These are phyloP conservation scores for Pichia phayaonensis DNA, from an alignment of 805 yeast genomes.

Conservation along the genomic window DNA sequence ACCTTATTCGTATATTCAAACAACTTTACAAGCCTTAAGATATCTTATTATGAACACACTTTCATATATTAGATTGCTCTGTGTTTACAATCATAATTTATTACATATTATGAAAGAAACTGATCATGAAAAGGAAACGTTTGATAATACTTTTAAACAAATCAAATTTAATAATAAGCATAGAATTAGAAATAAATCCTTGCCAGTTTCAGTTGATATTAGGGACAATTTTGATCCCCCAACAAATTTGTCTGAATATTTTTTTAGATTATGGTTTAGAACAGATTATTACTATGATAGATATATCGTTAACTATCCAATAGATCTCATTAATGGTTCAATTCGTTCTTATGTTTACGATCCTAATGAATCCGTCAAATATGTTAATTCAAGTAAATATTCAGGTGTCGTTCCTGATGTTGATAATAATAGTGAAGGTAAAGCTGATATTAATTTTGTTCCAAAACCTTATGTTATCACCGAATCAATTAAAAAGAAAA, in stretches of 20 bases:
- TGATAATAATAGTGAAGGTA: neutral
- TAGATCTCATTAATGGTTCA: conserved; percentile 3
- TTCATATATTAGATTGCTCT: conserved; percentile 14
- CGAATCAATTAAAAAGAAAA: conserved; percentile 3
- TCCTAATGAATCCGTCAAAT: neutral
- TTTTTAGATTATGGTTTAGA: conserved; percentile 23
- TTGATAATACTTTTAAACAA: conserved; percentile 17
- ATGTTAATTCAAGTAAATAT: neutral
- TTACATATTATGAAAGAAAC: conserved; percentile 21
- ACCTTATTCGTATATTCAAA: conserved; percentile 21
- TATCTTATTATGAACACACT: conserved; percentile 13
- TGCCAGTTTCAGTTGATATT: conserved; percentile 16
- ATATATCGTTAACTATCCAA: conserved; percentile 31
- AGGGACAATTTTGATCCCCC: conserved; percentile 22
- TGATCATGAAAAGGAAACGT: conserved; percentile 16
- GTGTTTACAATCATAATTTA: conserved; percentile 19
- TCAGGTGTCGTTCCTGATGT: neutral
- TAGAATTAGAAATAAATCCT: conserved; percentile 14
- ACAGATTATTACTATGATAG: conserved; percentile 35
- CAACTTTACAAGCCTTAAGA: conserved; percentile 16
- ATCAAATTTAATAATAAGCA: conserved; percentile 13
- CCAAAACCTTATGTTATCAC: conserved; percentile 12
- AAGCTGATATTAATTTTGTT: conserved; percentile 2
- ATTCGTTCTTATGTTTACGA: conserved; percentile 1
- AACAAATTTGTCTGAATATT: conserved; percentile 11